Evolutionary conservation across 441 rosid genomes (phyloP).

Genomic region (Erodium trifolium): DNA sequence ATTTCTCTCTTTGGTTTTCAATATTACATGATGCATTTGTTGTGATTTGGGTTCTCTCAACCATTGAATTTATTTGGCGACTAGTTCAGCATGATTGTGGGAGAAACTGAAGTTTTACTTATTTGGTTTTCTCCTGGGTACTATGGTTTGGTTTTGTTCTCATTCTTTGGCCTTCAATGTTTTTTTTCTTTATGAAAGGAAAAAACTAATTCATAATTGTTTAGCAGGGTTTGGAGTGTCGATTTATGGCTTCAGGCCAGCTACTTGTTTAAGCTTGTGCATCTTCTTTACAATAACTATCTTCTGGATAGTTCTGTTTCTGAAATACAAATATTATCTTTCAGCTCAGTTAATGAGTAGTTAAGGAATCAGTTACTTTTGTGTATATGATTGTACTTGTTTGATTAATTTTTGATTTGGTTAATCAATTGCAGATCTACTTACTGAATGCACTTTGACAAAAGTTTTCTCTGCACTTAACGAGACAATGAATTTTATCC

Average conservation of each 20-base stretch:
- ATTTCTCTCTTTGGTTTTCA: background rate
- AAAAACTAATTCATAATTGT: too few relatives aligned
- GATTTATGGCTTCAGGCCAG: background rate
- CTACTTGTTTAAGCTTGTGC: background rate
- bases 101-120: background rate
- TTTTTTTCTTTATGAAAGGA: background rate
- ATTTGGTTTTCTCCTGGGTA: background rate
- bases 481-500: conserved; percentile 52
- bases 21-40: background rate
- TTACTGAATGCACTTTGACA: conserved; percentile 35
- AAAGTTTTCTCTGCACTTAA: conserved; percentile 62
- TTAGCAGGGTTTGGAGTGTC: background rate
- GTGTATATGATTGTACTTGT: background rate
- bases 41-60: background rate
- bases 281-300: background rate
- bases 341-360: background rate
- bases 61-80: background rate
- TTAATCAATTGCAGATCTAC: conserved; percentile 28
- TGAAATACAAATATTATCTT: background rate
- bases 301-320: background rate
- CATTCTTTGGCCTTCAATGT: background rate
- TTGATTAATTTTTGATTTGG: background rate
- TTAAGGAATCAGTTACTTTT: background rate
- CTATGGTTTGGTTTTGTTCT: background rate
- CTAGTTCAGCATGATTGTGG: background rate